These are phyloP conservation scores for Thermothielavioides terrestris DNA, from an alignment of 495 filamentous ascomycete genomes.

Conservation along the genomic window DNA sequence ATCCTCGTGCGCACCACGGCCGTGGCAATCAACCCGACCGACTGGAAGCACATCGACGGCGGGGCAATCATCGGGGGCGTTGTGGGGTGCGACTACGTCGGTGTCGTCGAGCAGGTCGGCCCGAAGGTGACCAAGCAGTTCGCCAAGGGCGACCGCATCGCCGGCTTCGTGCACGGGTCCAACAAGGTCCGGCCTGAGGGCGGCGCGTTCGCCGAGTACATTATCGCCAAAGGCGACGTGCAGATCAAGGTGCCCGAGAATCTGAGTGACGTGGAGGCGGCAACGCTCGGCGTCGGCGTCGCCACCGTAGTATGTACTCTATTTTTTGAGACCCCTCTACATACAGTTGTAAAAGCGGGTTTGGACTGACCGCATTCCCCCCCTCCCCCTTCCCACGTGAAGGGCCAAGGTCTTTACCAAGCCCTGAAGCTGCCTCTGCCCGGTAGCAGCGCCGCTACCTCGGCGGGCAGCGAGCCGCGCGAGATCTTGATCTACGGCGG, in stretches of 20 bases:
- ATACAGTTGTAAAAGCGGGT: no score
- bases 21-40: conserved; percentile 52
- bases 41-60: conserved; percentile 48
- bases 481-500: conserved; percentile 44
- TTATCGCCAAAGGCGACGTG: conserved; percentile 18
- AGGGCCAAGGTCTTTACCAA: conserved; percentile 41
- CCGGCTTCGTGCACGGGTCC: conserved; percentile 31
- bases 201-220: conserved; percentile 36
- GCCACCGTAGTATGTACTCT: conserved; percentile 38
- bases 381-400: neutral
- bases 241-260: conserved; percentile 29
- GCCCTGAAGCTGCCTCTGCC: conserved; percentile 31
- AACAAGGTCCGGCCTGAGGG: conserved; percentile 21
- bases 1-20: conserved; percentile 43
- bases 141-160: conserved; percentile 32
- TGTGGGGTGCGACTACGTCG: conserved; percentile 38
- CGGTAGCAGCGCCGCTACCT: conserved; percentile 19
- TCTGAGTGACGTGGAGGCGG: conserved; percentile 35
- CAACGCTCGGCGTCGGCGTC: conserved; percentile 41
- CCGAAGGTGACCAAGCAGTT: conserved; percentile 26
- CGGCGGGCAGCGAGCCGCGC: neutral
- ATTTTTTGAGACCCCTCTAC: no score
- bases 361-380: no score
- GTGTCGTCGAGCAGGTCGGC: conserved; percentile 35
- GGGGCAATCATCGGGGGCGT: conserved; percentile 7